A percentile compares a stretch with the other conserved stretches of the same genome.
These are phyloP conservation scores for Botrytis deweyae DNA, from an alignment of 2,329 filamentous ascomycete species.

Conservation along the genomic window DNA sequence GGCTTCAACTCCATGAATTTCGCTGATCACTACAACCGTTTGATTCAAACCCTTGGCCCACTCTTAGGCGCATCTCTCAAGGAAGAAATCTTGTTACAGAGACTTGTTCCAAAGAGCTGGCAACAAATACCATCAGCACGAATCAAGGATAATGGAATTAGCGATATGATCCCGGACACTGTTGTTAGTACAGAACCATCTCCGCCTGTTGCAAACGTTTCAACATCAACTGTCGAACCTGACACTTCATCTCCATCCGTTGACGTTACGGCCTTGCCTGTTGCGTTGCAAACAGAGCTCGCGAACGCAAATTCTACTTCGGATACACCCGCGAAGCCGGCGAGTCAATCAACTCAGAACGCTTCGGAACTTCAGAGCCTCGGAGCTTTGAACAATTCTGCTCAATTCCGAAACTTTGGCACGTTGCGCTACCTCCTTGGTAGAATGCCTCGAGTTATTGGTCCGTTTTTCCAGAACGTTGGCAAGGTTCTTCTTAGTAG, in stretches of 20 bases:
- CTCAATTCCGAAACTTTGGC: constrained; percentile 71
- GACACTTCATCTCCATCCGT: neutral
- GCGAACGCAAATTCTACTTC: neutral
- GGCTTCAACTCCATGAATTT: constrained; percentile 77
- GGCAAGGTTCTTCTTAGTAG: constrained; percentile 79
- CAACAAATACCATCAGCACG: constrained; percentile 28
- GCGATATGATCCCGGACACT: constrained; percentile 20
- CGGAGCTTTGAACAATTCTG: constrained; percentile 44
- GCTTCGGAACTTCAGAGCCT: constrained; percentile 66
- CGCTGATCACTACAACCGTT: constrained; percentile 75
- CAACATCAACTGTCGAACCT: neutral
- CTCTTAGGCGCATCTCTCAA: constrained; percentile 78
- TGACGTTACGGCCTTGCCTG: neutral
- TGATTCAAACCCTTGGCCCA: constrained; percentile 73
- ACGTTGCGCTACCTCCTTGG: constrained; percentile 74
- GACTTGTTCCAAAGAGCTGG: constrained; percentile 71
- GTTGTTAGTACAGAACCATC: constrained; percentile 24
- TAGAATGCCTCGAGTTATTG: constrained; percentile 75
- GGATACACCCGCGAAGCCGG: neutral
- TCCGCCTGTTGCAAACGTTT: constrained; percentile 7
- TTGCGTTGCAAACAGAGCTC: neutral
- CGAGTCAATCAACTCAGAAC: neutral
- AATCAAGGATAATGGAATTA: constrained; percentile 30
- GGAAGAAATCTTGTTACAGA: constrained; percentile 77
- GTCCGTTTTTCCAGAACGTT: constrained; percentile 80